Percentiles rank a stretch among this genome's conserved stretches.
These are phyloP conservation scores for Gamsiella multidivaricata DNA, from an alignment of 192 early-diverging fungal species.

Conservation along the genomic window DNA sequence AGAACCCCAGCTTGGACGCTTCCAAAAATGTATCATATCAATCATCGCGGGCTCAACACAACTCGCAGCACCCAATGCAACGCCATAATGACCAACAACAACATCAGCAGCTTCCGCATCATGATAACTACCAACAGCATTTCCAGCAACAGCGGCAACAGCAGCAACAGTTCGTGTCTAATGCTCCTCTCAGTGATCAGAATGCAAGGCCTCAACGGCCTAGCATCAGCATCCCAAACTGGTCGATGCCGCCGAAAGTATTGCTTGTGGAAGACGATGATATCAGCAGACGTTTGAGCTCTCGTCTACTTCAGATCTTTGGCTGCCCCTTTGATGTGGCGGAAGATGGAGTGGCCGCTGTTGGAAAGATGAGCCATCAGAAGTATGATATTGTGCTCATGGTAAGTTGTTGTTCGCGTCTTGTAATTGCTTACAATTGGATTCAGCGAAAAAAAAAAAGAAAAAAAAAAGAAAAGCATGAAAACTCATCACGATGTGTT, in stretches of 20 bases:
- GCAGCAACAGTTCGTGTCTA: conserved; percentile 8
- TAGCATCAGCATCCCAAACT: conserved; percentile 34
- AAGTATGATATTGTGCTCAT: conserved; percentile 82
- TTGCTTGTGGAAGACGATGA: conserved; percentile 78
- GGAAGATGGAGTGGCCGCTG: conserved; percentile 72
- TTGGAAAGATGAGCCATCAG: conserved; percentile 65
- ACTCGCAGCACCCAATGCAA: conserved; percentile 1
- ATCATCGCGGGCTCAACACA: not conserved
- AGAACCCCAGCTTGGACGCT: conserved; percentile 28
- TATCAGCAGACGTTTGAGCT: conserved; percentile 57
- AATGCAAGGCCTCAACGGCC: not conserved
- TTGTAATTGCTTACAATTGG: too few relatives aligned
- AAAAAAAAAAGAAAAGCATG: too few relatives aligned
- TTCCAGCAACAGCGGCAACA: conserved; percentile 10
- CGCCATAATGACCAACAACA: conserved; percentile 9
- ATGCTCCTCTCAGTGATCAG: not conserved
- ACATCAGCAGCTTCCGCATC: conserved; percentile 8
- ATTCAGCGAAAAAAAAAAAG: too few relatives aligned
- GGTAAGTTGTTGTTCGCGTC: conserved; percentile 43
- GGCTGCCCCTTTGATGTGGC: conserved; percentile 76
- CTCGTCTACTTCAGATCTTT: conserved; percentile 65
- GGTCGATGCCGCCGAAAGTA: conserved; percentile 63
- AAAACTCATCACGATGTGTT: too few relatives aligned
- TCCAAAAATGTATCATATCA: not conserved
- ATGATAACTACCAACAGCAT: conserved; percentile 6